Evolutionary conservation across 805 yeast genomes (phyloP).

Genomic region (Metschnikowia reukaufii): DNA sequence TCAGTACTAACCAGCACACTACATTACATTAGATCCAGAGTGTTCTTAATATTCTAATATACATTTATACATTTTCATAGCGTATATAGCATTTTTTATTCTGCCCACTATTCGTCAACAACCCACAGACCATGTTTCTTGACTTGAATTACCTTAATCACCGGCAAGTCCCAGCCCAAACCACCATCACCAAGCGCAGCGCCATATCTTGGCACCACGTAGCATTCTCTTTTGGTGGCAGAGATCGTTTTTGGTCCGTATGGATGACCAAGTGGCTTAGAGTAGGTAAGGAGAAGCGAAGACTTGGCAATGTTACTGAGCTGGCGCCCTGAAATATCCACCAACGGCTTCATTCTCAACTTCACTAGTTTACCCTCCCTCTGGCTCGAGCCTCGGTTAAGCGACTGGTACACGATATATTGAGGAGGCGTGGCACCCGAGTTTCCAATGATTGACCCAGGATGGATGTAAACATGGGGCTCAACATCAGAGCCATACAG

Average conservation of each 20-base stretch:
- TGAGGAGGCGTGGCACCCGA: constrained; percentile 75
- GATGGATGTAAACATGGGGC: constrained; percentile 74
- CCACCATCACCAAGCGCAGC: constrained; percentile 81
- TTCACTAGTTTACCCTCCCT: constrained; percentile 40
- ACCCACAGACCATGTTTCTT: constrained; percentile 72
- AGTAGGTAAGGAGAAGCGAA: constrained; percentile 73
- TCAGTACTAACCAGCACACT: no score
- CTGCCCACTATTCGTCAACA: constrained; percentile 21
- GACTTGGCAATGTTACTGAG: constrained; percentile 73
- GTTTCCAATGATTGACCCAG: constrained; percentile 61
- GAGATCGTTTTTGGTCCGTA: constrained; percentile 73
- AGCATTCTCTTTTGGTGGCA: constrained; percentile 74
- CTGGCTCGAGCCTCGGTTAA: constrained; percentile 55
- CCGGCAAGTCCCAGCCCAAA: constrained; percentile 86
- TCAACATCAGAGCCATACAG: constrained; percentile 40
- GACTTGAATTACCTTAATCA: constrained; percentile 71
- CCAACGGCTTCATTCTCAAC: constrained; percentile 71
- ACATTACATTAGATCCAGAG: no score
- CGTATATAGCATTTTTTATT: no score
- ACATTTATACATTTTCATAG: no score
- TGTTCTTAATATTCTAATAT: no score
- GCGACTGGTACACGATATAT: constrained; percentile 68
- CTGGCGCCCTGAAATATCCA: constrained; percentile 72
- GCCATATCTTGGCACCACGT: constrained; percentile 89
- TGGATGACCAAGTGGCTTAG: constrained; percentile 91